Conservation (phyloP, 768 basidiomycete species). For the Tulasnella sp. region DNA sequence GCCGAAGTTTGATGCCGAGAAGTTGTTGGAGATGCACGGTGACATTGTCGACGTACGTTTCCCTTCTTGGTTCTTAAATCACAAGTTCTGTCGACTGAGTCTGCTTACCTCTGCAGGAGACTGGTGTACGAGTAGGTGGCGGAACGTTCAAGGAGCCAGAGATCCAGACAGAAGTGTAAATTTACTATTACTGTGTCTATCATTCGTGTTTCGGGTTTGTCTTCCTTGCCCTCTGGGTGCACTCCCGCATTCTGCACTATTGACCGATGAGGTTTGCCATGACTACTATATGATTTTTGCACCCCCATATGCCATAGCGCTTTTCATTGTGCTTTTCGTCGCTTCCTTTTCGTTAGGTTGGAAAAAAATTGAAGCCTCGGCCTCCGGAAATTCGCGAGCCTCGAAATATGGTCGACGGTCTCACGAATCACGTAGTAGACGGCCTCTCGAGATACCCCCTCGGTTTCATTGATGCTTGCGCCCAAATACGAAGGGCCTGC, state of each 20-base stretch:
- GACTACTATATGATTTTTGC: background rate
- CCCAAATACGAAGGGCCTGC: no score
- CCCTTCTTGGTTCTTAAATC: slow-evolving; percentile 28
- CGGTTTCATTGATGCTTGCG: no score
- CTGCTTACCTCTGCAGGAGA: slow-evolving; percentile 59
- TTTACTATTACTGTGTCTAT: slow-evolving; percentile 3
- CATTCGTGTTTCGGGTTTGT: slow-evolving; percentile 5
- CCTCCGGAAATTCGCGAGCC: no score
- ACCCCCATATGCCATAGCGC: background rate
- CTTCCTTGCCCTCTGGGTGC: background rate
- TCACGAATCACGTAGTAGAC: no score
- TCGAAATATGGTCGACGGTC: no score
- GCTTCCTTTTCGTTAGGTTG: background rate
- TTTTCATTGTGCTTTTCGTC: background rate
- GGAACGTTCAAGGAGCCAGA: slow-evolving; percentile 96
- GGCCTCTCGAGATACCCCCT: no score
- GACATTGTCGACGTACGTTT: slow-evolving; percentile 84
- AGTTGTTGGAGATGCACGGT: slow-evolving; percentile 94
- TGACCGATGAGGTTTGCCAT: background rate
- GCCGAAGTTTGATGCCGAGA: slow-evolving; percentile 93
- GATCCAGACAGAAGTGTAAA: slow-evolving; percentile 84
- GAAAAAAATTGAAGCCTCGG: background rate
- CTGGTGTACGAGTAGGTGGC: slow-evolving; percentile 87
- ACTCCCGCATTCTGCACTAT: background rate
- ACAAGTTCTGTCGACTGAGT: background rate